A percentile compares a stretch with the other conserved stretches of the same genome.
Conservation (phyloP, 2,329 filamentous ascomycete species). For the Phoma sp. region DNA sequence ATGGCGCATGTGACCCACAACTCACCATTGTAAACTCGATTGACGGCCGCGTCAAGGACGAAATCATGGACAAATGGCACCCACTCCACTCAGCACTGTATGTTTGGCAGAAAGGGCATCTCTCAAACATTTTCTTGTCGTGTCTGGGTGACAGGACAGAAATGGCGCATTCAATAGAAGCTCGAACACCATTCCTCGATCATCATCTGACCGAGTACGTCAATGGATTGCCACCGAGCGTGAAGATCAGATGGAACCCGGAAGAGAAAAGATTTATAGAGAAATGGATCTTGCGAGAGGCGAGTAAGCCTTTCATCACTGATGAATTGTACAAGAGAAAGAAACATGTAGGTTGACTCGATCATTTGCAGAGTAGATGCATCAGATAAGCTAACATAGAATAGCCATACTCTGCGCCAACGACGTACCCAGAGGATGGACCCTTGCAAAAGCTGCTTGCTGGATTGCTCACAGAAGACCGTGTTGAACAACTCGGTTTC, state of each 20-base stretch:
- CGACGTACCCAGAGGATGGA: slow-evolving; percentile 50
- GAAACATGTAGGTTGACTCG: slow-evolving; percentile 41
- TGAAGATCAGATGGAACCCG: slow-evolving; percentile 44
- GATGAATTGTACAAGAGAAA: slow-evolving; percentile 58
- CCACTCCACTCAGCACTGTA: slow-evolving; percentile 30
- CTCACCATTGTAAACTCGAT: slow-evolving; percentile 38
- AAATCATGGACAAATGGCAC: slow-evolving; percentile 26
- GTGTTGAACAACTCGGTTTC: slow-evolving; percentile 37
- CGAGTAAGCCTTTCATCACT: slow-evolving; percentile 57
- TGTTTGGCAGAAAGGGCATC: slow-evolving; percentile 28
- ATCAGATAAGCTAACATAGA: not conserved
- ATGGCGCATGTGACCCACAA: slow-evolving; percentile 39
- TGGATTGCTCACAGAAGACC: slow-evolving; percentile 29
- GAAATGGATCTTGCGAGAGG: slow-evolving; percentile 61
- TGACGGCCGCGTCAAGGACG: slow-evolving; percentile 2
- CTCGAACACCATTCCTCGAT: slow-evolving; percentile 50
- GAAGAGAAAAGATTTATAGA: slow-evolving; percentile 37
- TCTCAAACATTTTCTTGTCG: slow-evolving; percentile 47
- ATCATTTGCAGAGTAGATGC: not conserved
- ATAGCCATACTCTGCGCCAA: slow-evolving; percentile 54
- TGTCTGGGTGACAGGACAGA: slow-evolving; percentile 55
- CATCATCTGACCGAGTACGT: slow-evolving; percentile 49
- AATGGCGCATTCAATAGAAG: slow-evolving; percentile 51
- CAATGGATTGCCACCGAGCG: slow-evolving; percentile 46
- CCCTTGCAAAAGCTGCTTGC: slow-evolving; percentile 50